Conservation (phyloP, 1,284 basidiomycete genomes). For the Cryptococcus sp. region DNA sequence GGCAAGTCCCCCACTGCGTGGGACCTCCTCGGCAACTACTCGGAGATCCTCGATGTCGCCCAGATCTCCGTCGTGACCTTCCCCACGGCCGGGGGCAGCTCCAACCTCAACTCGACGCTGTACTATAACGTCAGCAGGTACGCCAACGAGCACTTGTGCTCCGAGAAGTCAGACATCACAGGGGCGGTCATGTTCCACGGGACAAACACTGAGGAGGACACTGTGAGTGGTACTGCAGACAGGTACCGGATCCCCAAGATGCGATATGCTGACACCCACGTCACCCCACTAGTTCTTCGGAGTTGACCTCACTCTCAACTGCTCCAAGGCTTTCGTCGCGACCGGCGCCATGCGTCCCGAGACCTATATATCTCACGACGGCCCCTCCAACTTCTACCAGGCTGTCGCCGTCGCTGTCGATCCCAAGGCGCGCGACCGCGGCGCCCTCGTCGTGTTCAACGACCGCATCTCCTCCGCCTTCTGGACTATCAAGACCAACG, state of each 20-base stretch:
- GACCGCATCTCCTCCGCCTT: constrained; percentile 39
- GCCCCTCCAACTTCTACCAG: constrained; percentile 40
- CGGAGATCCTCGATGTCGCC: constrained; percentile 11
- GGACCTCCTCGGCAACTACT: constrained; percentile 13
- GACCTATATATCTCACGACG: constrained; percentile 36
- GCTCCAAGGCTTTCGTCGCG: constrained; percentile 38
- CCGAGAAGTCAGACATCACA: constrained; percentile 21
- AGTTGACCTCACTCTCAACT: constrained; percentile 17
- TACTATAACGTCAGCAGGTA: constrained; percentile 27
- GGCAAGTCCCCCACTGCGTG: constrained; percentile 2
- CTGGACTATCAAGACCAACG: constrained; percentile 39
- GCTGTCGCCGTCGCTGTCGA: constrained; percentile 31
- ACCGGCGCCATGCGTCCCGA: constrained; percentile 47
- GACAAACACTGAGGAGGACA: constrained; percentile 44
- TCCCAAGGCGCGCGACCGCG: constrained; percentile 27
- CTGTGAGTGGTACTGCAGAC: constrained; percentile 13
- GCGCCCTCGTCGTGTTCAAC: constrained; percentile 39
- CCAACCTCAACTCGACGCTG: constrained; percentile 25
- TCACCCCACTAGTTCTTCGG: constrained; percentile 9
- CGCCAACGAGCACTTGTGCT: constrained; percentile 31
- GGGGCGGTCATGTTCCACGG: constrained; percentile 28
- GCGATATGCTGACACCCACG: background rate
- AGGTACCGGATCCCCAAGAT: background rate
- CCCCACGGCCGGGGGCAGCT: constrained; percentile 5
- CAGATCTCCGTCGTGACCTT: constrained; percentile 9